Evolutionary conservation across 805 yeast genomes (phyloP).

Genomic region (Starmerella scarabaei): DNA sequence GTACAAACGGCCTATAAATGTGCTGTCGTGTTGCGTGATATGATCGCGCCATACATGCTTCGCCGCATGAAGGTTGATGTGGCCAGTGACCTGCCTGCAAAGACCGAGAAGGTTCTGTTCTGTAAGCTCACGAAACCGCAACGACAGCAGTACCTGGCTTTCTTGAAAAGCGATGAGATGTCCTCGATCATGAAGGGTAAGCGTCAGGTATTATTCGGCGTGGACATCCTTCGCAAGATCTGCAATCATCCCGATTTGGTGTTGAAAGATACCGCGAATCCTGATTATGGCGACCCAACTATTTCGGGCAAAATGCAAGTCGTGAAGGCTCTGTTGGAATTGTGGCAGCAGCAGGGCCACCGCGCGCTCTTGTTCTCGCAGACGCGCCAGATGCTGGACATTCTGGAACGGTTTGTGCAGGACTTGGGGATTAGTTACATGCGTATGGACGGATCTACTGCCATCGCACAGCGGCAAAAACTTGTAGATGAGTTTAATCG

Average conservation of each 20-base stretch:
- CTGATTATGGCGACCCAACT: constrained; percentile 34
- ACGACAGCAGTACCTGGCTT: constrained; percentile 57
- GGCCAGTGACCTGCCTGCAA: constrained; percentile 86
- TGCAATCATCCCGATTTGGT: constrained; percentile 93
- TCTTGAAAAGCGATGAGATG: constrained; percentile 64
- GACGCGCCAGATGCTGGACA: constrained; percentile 86
- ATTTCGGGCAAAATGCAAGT: constrained; percentile 87
- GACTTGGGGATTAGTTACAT: constrained; percentile 39
- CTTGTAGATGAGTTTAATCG: constrained; percentile 72
- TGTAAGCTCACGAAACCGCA: constrained; percentile 74
- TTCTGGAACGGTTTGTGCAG: constrained; percentile 54
- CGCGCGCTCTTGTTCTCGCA: constrained; percentile 81
- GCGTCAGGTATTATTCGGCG: constrained; percentile 75
- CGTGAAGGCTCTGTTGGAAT: constrained; percentile 52
- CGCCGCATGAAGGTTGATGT: constrained; percentile 87
- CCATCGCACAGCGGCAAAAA: constrained; percentile 59
- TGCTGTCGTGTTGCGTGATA: constrained; percentile 77
- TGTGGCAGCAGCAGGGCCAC: constrained; percentile 70
- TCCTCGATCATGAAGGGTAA: constrained; percentile 58
- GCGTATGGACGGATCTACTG: constrained; percentile 92
- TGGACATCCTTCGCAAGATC: constrained; percentile 77
- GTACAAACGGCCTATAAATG: constrained; percentile 94
- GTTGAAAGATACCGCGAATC: constrained; percentile 31
- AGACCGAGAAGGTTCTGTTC: constrained; percentile 86
- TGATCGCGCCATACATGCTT: constrained; percentile 78